These are phyloP conservation scores for Dissophora globulifera DNA, from an alignment of 192 early-diverging fungal species.

Conservation along the genomic window DNA sequence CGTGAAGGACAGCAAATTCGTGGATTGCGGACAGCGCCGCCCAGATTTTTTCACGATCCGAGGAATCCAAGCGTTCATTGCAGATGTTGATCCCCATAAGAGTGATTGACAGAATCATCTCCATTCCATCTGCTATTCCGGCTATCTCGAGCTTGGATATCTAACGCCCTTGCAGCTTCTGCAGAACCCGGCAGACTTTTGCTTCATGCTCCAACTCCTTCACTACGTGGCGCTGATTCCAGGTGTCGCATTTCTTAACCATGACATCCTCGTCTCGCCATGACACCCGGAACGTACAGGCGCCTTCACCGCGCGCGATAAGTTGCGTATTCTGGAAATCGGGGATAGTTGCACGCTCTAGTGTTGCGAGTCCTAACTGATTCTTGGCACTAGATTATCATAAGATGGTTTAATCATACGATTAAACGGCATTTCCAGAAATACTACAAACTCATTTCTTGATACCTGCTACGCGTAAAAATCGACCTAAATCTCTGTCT, in stretches of 20 bases:
- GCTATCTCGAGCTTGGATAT: constrained; percentile 14
- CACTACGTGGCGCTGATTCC: constrained; percentile 5
- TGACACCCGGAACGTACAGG: constrained; percentile 8
- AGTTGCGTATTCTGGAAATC: constrained; percentile 13
- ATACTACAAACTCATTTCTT: background rate
- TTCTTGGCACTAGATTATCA: too few species aligned
- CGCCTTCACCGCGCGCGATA: constrained; percentile 2
- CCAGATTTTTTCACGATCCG: constrained; percentile 5
- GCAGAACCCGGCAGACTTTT: constrained; percentile 18
- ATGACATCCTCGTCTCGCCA: constrained; percentile 17
- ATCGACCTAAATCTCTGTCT: background rate
- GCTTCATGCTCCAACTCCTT: constrained; percentile 41
- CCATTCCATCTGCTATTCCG: constrained; percentile 20
- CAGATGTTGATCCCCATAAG: constrained; percentile 7
- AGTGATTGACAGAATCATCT: constrained; percentile 17
- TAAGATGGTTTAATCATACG: background rate
- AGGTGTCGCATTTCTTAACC: constrained; percentile 29
- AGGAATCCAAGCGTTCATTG: background rate
- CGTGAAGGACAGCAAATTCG: constrained; percentile 24
- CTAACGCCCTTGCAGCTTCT: constrained; percentile 13
- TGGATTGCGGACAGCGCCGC: constrained; percentile 26
- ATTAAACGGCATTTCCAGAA: background rate
- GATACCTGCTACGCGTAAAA: background rate
- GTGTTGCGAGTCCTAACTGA: background rate
- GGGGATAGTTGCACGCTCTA: background rate